Evolutionary conservation across 176 grass and related monocot species (phyloP), one percentile per base, ranked within the genome.

Genomic region (Oryza nivara): DNA sequence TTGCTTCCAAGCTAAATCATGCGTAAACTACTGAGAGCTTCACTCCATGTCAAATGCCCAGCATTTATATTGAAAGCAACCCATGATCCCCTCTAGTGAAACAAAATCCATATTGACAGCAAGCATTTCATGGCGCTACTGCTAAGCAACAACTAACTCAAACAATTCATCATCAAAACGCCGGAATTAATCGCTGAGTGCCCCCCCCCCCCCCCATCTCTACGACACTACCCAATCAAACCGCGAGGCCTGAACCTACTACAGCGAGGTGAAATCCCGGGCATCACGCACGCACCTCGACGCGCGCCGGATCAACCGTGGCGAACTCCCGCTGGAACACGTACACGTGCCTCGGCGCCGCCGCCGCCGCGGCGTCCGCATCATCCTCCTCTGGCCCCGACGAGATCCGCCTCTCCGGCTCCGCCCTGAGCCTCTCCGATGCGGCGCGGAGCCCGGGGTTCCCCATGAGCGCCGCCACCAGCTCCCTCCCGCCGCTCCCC

Each of bases 261-360:
- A 75, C 11, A 22, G 49, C 60, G 67, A 23, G 48, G 4, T 36
- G 14, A 51, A 20, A 19, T 5, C 17, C 2, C 17, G 6, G 17
- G 1, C 51, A 3, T 35, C 15, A 49, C 2, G 12, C 14, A 28
- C 76, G 52, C 83, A 98, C 93, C 88, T 96, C 73, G 83, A 95
- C 88, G 80, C 83, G 70, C 68, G 86, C 70, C 17, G 91, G 91
- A 87, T 98, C 89, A 15, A 95, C 93, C 11, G 96, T 96, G 86
- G 93, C 96, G 72, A 84, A 96, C 83, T 99, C 93, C 84, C 89
- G 78, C 91, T 99, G 91, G 86, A 95, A 94, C 23, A 99, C 86
- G 83, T 96, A 99, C 1, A 99, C 89, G 73, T 90, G 89, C 70
- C 81, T 86, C 17, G 68, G 68, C 19, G 20, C 83, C 77, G 49